These are phyloP conservation scores for Fusarium metavorans DNA, from an alignment of 2,329 filamentous ascomycete genomes.

Conservation along the genomic window DNA sequence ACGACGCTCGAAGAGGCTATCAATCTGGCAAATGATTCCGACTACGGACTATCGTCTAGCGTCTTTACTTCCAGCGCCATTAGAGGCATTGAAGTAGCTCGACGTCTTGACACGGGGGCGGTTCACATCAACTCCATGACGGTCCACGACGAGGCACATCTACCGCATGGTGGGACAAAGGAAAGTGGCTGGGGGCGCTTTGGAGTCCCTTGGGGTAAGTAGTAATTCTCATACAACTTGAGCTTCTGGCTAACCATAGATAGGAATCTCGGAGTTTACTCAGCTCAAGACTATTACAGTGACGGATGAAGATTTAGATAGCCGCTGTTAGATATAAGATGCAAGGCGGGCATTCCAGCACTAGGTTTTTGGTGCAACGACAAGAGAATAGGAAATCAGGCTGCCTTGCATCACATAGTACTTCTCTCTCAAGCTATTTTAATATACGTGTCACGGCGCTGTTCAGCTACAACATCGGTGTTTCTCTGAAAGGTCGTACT, in stretches of 20 bases:
- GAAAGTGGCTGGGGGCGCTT: constrained; percentile 24
- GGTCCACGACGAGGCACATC: constrained; percentile 19
- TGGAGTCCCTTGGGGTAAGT: not conserved
- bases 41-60: not conserved
- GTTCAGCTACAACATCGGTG: not conserved
- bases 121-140: constrained; percentile 25
- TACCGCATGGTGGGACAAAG: constrained; percentile 25
- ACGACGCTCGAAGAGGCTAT: not conserved
- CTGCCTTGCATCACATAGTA: not conserved
- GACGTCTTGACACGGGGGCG: not conserved
- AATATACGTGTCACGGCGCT: not conserved
- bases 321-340: not conserved
- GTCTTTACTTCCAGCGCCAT: not conserved
- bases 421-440: not conserved
- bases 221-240: not conserved
- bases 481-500: no score
- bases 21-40: not conserved
- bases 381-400: not conserved
- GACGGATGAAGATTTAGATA: not conserved
- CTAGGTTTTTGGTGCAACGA: not conserved
- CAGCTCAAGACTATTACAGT: not conserved
- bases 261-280: not conserved
- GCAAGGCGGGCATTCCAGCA: not conserved
- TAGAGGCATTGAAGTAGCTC: not conserved
- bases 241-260: not conserved